Base-by-base conservation (phyloP, 2,329 filamentous ascomycete genomes). In the Neonectria sp. region DNA sequence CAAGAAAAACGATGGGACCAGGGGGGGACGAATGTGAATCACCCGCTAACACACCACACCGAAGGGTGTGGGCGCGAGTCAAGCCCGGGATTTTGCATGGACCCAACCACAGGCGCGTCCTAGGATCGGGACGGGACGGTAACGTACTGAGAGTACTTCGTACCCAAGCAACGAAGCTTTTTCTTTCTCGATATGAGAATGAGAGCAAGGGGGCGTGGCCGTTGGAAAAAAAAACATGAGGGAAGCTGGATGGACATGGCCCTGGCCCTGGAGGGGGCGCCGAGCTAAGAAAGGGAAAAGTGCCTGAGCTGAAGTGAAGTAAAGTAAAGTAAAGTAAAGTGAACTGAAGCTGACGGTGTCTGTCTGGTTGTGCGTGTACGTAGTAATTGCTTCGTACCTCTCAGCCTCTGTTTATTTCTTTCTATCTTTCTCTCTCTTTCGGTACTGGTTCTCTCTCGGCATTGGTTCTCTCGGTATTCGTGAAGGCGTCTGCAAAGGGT, bases 41-140 rank as follows among this genome's bases (percentile, higher is more conserved):
- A 37, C 40, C 33, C 48, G 29, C 17, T 52, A 29, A 29, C 12
- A 29, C 25, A 33, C 27, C 58, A 61, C 58, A 45, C 33, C 31
- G 40, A 46, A 21, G 37, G 37, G 37, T 40, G 37, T 40, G 31
- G 55, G 52, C 63, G 55, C 65, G 55, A 69, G 64, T 64, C 45
- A 61, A 63, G 57, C 33, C 40, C 27, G 27, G 35, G 31, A 52
- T n/a, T 37, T 40, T 29, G 25, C 49, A 33, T 33, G 49, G 31
- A 52, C 27, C 49, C 49, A 53, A 53, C 31, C 51, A 53, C 17
- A 53, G 35, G 51, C 29, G 31, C 51, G 33, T 53, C 49, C 68
- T 59, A 63, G 68, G 67, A 72, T 71, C 64, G 70, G 70, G 68
- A 73, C 58, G 68, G 70, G 61, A 73, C 68, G 69, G 71, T 62